Base-by-base conservation (phyloP, 2,329 filamentous ascomycete species). In the Chrysosporium queenslandicum region DNA sequence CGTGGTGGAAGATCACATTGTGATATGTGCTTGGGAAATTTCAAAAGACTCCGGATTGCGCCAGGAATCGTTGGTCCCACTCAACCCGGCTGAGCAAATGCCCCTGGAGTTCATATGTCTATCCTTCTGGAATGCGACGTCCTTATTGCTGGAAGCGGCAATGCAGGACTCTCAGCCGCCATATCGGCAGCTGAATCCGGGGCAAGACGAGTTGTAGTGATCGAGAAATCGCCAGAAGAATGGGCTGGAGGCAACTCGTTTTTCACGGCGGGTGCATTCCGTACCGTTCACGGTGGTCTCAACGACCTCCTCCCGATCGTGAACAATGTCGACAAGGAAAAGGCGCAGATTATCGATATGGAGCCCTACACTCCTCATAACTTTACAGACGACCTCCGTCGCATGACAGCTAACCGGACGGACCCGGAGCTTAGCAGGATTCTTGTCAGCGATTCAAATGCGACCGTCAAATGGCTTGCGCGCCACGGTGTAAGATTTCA, bases 191-290 rank as follows among this genome's bases (percentile, higher is more conserved):
- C 71, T 1, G 65, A 81, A 55, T 59, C 68, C 46, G 72, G 74
- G 4, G 70, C 71, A 2, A 54, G 57, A 21, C 59, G 63, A 0
- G 74, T 83, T 2, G 60, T 81, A 0, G 62, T 84, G 12, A 71
- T 85, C 50, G 81, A 85, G 58, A 82, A 80, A 63, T 76, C 75
- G 39, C 79, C 80, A 0, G 60, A 73, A 50, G 64, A 71, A 4
- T 82, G 79, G 76, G 78, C 75, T 0, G 82, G 81, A 11, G 81
- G 81, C 0, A 85, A 85, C 60, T 74, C 74, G 0, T 83, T 77
- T 60, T 85, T 83, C 67, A 84, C 81, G 0, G 81, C 82, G 0
- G 82, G 80, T 1, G 81, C 80, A 1, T 82, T 77, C 61, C 76
- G 83, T 5, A 79, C 75, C 1, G 73, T 69, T 1, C 78, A 83